Evolutionary conservation across 768 basidiomycete species (phyloP), one percentile per base, ranked within the genome.

Genomic region (Megacollybia marginata): DNA sequence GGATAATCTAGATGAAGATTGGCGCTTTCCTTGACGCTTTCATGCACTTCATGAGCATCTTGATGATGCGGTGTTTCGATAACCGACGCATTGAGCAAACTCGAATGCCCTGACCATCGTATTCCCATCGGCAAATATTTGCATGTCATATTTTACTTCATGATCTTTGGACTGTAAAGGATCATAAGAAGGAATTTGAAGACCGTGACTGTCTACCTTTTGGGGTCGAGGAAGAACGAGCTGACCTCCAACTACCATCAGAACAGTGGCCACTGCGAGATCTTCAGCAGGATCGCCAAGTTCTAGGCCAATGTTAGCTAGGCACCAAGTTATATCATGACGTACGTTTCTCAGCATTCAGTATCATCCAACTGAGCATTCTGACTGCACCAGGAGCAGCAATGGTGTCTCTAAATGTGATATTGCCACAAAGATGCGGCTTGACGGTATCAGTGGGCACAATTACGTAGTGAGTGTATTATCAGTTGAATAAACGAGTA

Each of bases 81-180:
- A 1, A 91, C 82, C 46, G 98, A 73, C 4, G 95, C 95, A 62
- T 98, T 94, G 20, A 99, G 71, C 96, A 99, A 15, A 98, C 83
- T 31, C 92, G 73, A 57, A 99, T 86, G 9, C 82, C 82, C 52
- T 80, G 75, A 2, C 93, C 95, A 55, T 97, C 95, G 64, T 91
- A 99, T 1, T 85, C 95, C 95, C 95, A 99, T 96, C 92, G 0
- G 95, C 92, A 42, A 99, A 85, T 32, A 98, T 88, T 62, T 97
- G 95, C 76, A 97, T 85, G 66, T 97, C 95, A 60, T 99, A 99
- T 57, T 85, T 90, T 63, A 95, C 90, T 69, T 97, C 93, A 56
- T 89, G 83, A 49, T 81, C 73, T 1, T 80, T 88, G 2, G 90
- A 82, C 89, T 93, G 46, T 40, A n/a, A 40, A 40, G 7, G 53